phyloP scores from a whole-genome alignment of 2,329 filamentous ascomycete species.

The Ceratocystis destructans region DNA sequence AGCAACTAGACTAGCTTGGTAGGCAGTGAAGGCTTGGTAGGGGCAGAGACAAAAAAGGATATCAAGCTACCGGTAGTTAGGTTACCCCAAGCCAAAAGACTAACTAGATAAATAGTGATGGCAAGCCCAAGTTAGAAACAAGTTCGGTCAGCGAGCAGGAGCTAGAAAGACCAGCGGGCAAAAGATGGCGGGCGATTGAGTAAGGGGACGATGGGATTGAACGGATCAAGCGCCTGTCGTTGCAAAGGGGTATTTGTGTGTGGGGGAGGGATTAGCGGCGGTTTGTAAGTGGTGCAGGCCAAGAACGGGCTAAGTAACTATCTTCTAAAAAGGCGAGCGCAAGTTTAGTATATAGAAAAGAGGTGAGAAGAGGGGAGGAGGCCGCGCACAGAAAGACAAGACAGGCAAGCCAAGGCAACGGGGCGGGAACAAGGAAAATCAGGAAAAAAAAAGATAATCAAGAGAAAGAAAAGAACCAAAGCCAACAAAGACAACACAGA shows the following conservation, averaged over 20 bases:
- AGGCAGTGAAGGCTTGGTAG: slow-evolving; percentile 8
- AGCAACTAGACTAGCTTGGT: background rate
- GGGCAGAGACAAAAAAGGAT: background rate
- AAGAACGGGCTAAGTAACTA: background rate
- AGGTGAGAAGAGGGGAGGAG: background rate
- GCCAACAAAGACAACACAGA: slow-evolving; percentile 6
- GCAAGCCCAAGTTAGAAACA: background rate
- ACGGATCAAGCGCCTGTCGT: background rate
- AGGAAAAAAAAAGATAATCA: background rate
- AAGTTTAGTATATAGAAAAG: background rate
- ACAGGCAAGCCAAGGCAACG: no score
- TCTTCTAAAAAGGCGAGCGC: background rate
- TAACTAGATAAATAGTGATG: background rate
- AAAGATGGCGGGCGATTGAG: background rate
- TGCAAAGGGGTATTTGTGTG: background rate
- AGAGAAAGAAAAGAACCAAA: background rate
- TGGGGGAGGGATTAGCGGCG: background rate
- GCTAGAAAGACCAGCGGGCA: background rate
- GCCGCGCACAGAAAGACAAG: background rate
- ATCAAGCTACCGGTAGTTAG: background rate
- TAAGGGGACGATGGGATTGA: background rate
- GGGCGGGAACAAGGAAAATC: background rate
- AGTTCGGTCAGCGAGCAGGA: background rate
- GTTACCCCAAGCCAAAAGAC: background rate
- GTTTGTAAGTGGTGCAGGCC: background rate